Evolutionary conservation across 192 early-diverging fungal species (phyloP).

Genomic region (Entophlyctis helioformis): DNA sequence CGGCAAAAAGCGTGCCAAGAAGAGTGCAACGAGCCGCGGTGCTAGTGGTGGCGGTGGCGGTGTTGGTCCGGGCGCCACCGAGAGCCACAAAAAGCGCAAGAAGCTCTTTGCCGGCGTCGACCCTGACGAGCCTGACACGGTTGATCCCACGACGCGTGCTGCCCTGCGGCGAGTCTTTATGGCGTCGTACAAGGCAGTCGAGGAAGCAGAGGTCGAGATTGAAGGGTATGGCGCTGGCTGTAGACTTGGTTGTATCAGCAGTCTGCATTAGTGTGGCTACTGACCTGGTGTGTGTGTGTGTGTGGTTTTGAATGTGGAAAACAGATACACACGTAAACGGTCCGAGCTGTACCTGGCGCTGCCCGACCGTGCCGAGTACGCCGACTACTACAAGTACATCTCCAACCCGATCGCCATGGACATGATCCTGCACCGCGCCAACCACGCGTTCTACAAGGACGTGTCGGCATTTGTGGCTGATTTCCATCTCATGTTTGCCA

Average conservation of each 20-base stretch:
- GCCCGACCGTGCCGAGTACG: conserved; percentile 59
- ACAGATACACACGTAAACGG: no score
- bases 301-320: no score
- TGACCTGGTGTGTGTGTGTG: no score
- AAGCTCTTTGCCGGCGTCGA: conserved; percentile 24
- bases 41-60: no score
- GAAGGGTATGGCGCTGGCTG: no score
- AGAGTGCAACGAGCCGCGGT: conserved; percentile 14
- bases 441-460: conserved; percentile 49
- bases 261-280: no score
- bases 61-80: neutral
- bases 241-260: no score
- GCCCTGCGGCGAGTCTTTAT: conserved; percentile 46
- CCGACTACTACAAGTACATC: conserved; percentile 86
- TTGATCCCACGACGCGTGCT: conserved; percentile 34
- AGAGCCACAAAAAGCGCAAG: conserved; percentile 7
- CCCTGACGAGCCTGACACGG: conserved; percentile 31
- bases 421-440: conserved; percentile 67
- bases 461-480: conserved; percentile 58
- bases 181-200: conserved; percentile 47
- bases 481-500: conserved; percentile 78
- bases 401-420: conserved; percentile 80
- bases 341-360: conserved; percentile 69
- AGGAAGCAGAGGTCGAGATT: conserved; percentile 28
- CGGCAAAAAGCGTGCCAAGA: conserved; percentile 9